Conservation (phyloP, 495 filamentous ascomycete species). For the Xylaria bambusicola region DNA sequence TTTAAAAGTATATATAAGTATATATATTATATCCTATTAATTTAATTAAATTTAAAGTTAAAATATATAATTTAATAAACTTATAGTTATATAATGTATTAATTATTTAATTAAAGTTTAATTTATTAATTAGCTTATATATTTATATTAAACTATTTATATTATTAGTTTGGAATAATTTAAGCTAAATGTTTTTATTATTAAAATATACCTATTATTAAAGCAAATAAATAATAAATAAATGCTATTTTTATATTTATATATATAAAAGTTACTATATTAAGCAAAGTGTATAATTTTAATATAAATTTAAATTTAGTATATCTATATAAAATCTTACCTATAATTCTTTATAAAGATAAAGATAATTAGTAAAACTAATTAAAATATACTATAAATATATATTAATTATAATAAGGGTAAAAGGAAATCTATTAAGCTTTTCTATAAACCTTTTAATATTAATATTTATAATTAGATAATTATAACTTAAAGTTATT, state of each 20-base stretch:
- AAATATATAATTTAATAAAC: conserved; percentile 27
- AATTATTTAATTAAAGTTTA: conserved; percentile 26
- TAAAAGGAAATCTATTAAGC: conserved; percentile 31
- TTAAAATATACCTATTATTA: conserved; percentile 49
- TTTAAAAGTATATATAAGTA: conserved; percentile 44
- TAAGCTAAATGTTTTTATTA: conserved; percentile 55
- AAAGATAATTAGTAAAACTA: conserved; percentile 20
- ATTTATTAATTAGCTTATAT: conserved; percentile 22
- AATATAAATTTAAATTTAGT: conserved; percentile 30
- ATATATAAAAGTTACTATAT: conserved; percentile 50
- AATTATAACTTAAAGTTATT: conserved; percentile 32
- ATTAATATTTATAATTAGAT: conserved; percentile 26
- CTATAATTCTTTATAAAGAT: conserved; percentile 34
- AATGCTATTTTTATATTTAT: conserved; percentile 39
- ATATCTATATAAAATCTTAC: conserved; percentile 25
- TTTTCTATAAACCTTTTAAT: conserved; percentile 25
- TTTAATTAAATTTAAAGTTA: conserved; percentile 22
- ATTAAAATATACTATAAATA: conserved; percentile 28
- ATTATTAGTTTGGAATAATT: conserved; percentile 33
- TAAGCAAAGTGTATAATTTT: conserved; percentile 35
- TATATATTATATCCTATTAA: conserved; percentile 42
- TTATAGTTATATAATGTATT: conserved; percentile 29
- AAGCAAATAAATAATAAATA: conserved; percentile 41
- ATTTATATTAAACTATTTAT: conserved; percentile 18
- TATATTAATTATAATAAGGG: conserved; percentile 39